Percentiles rank a stretch among this genome's conserved stretches.
phyloP scores from a whole-genome alignment of 441 rosid genomes.

The Populus hybrid region DNA sequence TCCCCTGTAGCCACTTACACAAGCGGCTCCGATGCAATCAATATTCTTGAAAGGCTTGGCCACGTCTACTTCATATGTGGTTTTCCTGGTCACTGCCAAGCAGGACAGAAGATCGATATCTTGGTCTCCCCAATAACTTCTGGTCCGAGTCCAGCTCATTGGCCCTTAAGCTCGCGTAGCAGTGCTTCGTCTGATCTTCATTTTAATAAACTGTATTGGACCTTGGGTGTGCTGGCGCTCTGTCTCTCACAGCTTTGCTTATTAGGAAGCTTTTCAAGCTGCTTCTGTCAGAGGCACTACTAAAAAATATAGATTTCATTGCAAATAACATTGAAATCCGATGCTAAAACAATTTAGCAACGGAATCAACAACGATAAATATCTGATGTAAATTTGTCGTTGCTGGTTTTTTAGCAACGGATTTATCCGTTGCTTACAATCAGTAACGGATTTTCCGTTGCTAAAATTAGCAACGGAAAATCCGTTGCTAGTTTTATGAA shows the following conservation, averaged over 20 bases:
- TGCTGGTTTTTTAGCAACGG: too few relatives aligned
- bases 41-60: conserved; percentile 5
- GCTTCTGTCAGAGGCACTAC: neutral
- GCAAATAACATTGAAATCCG: too few relatives aligned
- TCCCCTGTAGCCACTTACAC: conserved; percentile 14
- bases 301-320: too few relatives aligned
- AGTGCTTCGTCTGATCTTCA: neutral
- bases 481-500: too few relatives aligned
- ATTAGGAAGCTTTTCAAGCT: neutral
- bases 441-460: too few relatives aligned
- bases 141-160: neutral
- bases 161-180: neutral
- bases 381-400: too few relatives aligned
- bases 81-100: neutral
- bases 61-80: conserved; percentile 5
- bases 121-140: neutral
- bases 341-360: too few relatives aligned
- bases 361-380: too few relatives aligned
- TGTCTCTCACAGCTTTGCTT: neutral
- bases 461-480: too few relatives aligned
- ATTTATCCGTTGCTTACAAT: too few relatives aligned
- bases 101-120: neutral
- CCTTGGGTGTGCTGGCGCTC: neutral
- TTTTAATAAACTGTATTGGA: neutral
- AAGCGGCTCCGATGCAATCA: conserved; percentile 16